phyloP scores from a whole-genome alignment of 805 yeast species.

The Candida nemodendra region DNA sequence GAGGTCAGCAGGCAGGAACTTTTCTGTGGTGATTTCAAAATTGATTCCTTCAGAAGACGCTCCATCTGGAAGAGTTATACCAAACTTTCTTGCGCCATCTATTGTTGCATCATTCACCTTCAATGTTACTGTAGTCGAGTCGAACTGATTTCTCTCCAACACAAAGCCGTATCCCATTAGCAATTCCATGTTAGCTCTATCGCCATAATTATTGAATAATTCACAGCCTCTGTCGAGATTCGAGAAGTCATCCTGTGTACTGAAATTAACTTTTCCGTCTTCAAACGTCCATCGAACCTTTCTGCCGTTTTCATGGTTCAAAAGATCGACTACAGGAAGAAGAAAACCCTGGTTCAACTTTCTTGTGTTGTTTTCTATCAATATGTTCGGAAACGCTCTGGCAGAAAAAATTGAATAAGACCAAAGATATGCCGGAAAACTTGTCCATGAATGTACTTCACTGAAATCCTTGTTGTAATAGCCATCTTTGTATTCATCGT shows the following conservation, averaged over 20 bases:
- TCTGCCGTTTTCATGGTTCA: conserved; percentile 64
- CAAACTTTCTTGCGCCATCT: conserved; percentile 33
- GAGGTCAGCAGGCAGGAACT: conserved; percentile 40
- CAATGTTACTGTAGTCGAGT: conserved; percentile 57
- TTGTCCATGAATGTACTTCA: conserved; percentile 47
- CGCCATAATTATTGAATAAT: conserved; percentile 81
- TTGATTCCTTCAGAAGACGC: conserved; percentile 38
- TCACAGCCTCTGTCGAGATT: conserved; percentile 48
- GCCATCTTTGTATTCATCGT: conserved; percentile 21
- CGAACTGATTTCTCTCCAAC: conserved; percentile 49
- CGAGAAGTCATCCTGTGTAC: conserved; percentile 30
- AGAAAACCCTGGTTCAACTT: conserved; percentile 55
- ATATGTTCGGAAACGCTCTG: conserved; percentile 75
- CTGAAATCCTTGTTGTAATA: background rate
- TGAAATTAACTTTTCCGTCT: conserved; percentile 35
- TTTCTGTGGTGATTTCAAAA: conserved; percentile 31
- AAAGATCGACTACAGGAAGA: conserved; percentile 72
- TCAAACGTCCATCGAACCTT: conserved; percentile 60
- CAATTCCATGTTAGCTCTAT: conserved; percentile 60
- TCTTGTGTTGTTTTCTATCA: conserved; percentile 40
- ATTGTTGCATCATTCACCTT: conserved; percentile 42
- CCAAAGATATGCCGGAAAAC: conserved; percentile 74
- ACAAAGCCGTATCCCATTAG: conserved; percentile 80
- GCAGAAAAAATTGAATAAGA: conserved; percentile 67
- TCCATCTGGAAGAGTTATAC: conserved; percentile 40